These are phyloP conservation scores for Dactylis glomerata DNA, from an alignment of 176 grass and related monocot species.

Conservation along the genomic window DNA sequence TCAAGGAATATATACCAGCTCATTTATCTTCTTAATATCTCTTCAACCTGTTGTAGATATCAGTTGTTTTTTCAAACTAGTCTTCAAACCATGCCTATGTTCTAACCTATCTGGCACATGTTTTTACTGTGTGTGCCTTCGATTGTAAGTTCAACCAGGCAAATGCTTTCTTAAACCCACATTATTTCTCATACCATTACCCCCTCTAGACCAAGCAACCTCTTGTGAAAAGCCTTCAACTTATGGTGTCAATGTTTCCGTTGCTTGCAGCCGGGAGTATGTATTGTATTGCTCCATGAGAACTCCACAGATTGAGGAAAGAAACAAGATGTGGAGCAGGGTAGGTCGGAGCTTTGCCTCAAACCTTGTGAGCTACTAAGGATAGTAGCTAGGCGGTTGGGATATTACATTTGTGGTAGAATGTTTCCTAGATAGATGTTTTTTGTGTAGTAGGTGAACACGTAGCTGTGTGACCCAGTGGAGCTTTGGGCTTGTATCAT, in stretches of 20 bases:
- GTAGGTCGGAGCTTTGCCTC: background rate
- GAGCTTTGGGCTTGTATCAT: too few species aligned
- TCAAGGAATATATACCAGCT: background rate
- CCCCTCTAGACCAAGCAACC: too few species aligned
- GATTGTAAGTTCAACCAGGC: background rate
- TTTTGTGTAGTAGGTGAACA: too few species aligned
- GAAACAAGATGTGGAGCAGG: background rate
- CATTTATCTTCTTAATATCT: background rate
- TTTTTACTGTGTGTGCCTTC: background rate
- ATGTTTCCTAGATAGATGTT: too few species aligned
- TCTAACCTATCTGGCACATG: too few species aligned
- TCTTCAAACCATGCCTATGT: background rate
- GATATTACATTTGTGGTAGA: too few species aligned
- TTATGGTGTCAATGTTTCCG: background rate
- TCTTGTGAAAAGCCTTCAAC: background rate
- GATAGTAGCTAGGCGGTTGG: too few species aligned
- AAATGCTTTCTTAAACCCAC: background rate
- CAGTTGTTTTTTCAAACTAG: background rate
- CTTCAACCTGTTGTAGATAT: background rate
- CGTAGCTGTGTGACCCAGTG: too few species aligned
- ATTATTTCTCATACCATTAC: too few species aligned
- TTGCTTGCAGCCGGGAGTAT: constrained; percentile 88
- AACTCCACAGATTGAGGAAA: constrained; percentile 54
- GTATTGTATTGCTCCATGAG: constrained; percentile 78
- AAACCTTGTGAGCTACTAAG: background rate